Conservation (phyloP, 306 rosid species). For the Vigna nakashimae region DNA sequence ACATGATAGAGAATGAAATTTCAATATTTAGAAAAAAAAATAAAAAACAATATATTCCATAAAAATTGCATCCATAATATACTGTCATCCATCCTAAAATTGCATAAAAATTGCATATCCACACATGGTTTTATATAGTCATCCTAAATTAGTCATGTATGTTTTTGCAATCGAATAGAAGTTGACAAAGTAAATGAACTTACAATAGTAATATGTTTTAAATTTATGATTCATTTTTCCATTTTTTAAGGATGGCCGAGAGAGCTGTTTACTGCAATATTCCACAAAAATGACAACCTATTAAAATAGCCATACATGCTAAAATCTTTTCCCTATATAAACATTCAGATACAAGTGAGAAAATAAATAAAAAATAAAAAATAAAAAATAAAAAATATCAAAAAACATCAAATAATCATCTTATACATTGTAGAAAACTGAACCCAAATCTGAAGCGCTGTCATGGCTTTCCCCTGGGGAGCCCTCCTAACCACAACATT, state of each 20-base stretch:
- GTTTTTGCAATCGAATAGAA: no score
- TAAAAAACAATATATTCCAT: no score
- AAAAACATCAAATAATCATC: conserved; percentile 12
- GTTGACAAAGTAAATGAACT: no score
- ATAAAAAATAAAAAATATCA: background rate
- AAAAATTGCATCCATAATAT: no score
- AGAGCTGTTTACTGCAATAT: background rate
- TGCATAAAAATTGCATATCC: no score
- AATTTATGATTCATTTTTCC: conserved; percentile 10
- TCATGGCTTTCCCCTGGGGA: conserved; percentile 44
- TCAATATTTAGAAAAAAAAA: no score
- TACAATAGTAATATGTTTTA: no score
- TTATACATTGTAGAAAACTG: background rate
- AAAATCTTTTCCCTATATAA: background rate
- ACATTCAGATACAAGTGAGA: conserved; percentile 10
- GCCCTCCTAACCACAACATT: conserved; percentile 41
- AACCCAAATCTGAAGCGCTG: background rate
- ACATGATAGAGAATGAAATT: no score
- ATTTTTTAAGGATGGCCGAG: conserved; percentile 17
- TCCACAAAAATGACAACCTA: background rate
- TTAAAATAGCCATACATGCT: background rate
- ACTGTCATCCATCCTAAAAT: no score
- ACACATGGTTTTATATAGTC: no score
- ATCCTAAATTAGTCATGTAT: no score
- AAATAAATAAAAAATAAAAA: background rate